A percentile compares a stretch with the other conserved stretches of the same genome.
Evolutionary conservation across 2,329 filamentous ascomycete genomes (phyloP).

Genomic region (Coleophoma crateriformis): DNA sequence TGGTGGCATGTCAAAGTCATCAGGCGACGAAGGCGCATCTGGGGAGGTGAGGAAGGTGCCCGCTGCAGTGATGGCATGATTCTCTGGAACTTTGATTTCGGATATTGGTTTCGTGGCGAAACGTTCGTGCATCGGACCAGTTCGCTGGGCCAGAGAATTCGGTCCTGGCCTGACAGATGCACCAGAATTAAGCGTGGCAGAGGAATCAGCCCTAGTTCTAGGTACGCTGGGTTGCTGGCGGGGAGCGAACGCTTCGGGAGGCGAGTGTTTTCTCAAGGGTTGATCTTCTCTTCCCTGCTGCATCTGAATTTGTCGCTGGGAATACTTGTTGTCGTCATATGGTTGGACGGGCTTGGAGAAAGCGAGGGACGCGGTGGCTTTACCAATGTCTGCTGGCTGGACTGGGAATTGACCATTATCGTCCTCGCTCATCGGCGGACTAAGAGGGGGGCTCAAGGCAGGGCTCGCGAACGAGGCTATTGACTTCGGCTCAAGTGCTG

Average conservation of each 20-base stretch:
- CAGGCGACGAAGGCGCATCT: constrained; percentile 10
- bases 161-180: constrained; percentile 39
- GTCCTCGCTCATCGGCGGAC: constrained; percentile 68
- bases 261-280: constrained; percentile 24
- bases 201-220: constrained; percentile 39
- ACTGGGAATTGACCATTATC: constrained; percentile 62
- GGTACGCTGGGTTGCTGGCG: constrained; percentile 25
- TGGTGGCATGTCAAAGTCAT: constrained; percentile 5
- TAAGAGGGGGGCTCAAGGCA: constrained; percentile 62
- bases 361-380: constrained; percentile 68
- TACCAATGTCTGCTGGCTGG: constrained; percentile 71
- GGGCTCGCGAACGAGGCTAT: constrained; percentile 35
- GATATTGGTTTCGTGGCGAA: constrained; percentile 6
- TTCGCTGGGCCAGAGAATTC: constrained; percentile 37
- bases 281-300: constrained; percentile 68
- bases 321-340: constrained; percentile 82
- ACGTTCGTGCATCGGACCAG: constrained; percentile 18
- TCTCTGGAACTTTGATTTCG: constrained; percentile 11
- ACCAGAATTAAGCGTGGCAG: constrained; percentile 31
- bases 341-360: constrained; percentile 69
- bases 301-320: constrained; percentile 75
- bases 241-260: constrained; percentile 17
- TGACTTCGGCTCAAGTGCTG: constrained; percentile 25
- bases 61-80: constrained; percentile 4
- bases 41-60: constrained; percentile 22